A percentile compares a stretch with the other conserved stretches of the same genome.
phyloP scores from a whole-genome alignment of 2,329 filamentous ascomycete species.

The Pseudogymnoascus sp. region DNA sequence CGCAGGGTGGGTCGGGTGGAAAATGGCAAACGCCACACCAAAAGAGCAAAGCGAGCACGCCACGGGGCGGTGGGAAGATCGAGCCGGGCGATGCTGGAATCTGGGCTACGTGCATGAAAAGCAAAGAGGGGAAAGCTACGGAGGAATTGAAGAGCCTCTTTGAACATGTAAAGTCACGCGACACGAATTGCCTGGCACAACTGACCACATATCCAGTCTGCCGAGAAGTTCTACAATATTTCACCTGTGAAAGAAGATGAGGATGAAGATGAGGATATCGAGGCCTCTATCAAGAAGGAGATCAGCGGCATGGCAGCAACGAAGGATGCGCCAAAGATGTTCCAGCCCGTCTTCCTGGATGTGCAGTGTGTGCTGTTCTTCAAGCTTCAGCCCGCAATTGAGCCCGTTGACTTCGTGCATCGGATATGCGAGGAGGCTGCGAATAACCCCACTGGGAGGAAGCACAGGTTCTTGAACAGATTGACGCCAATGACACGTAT shows the following conservation, averaged over 20 bases:
- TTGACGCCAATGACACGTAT: constrained; percentile 48
- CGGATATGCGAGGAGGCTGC: constrained; percentile 48
- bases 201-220: constrained; percentile 44
- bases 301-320: constrained; percentile 51
- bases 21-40: constrained; percentile 58
- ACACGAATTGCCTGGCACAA: constrained; percentile 12
- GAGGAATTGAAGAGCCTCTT: constrained; percentile 60
- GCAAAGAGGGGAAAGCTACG: constrained; percentile 62
- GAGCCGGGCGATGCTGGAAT: constrained; percentile 65
- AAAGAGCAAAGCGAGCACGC: constrained; percentile 39
- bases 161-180: constrained; percentile 46
- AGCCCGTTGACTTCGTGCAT: constrained; percentile 47
- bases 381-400: constrained; percentile 46
- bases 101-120: constrained; percentile 69
- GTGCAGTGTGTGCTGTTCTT: constrained; percentile 59
- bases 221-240: constrained; percentile 50
- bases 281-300: constrained; percentile 64
- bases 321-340: constrained; percentile 37
- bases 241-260: constrained; percentile 29
- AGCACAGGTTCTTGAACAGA: constrained; percentile 51
- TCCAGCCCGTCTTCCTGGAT: constrained; percentile 46
- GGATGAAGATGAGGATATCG: constrained; percentile 54
- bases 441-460: constrained; percentile 37
- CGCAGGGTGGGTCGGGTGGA: constrained; percentile 41
- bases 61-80: constrained; percentile 40